Conservation (phyloP, 1,284 basidiomycete genomes). For the Ceratobasidium sp. region DNA sequence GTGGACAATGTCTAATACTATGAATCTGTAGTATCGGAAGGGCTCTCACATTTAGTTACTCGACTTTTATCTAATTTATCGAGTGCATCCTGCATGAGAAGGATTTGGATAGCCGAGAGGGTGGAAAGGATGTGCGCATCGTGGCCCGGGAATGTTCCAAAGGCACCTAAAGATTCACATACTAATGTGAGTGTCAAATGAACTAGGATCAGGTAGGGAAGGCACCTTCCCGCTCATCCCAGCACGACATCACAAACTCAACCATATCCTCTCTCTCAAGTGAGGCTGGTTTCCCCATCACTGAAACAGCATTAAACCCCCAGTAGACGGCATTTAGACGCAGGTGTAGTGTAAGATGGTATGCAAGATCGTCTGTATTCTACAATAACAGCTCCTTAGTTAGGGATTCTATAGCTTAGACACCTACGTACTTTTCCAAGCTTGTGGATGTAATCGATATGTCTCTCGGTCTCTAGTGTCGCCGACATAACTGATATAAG, state of each 20-base stretch:
- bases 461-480: constrained; percentile 52
- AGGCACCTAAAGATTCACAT: constrained; percentile 72
- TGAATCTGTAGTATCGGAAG: constrained; percentile 3
- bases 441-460: constrained; percentile 80
- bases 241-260: constrained; percentile 92
- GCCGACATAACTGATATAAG: not conserved
- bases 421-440: constrained; percentile 69
- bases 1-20: not conserved
- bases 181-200: constrained; percentile 23
- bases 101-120: constrained; percentile 91
- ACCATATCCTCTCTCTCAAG: constrained; percentile 87
- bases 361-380: constrained; percentile 89
- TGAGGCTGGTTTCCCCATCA: constrained; percentile 83
- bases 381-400: constrained; percentile 55
- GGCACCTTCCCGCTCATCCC: constrained; percentile 88
- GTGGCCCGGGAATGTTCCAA: constrained; percentile 92
- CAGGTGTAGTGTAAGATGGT: constrained; percentile 93
- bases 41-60: constrained; percentile 77
- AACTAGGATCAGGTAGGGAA: constrained; percentile 14
- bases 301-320: constrained; percentile 88
- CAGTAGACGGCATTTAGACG: constrained; percentile 98
- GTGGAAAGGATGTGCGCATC: constrained; percentile 92
- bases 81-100: constrained; percentile 86
- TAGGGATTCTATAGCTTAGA: not conserved
- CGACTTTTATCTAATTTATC: constrained; percentile 75